phyloP scores from a whole-genome alignment of 2,329 filamentous ascomycete genomes.

The Cadophora malorum region DNA sequence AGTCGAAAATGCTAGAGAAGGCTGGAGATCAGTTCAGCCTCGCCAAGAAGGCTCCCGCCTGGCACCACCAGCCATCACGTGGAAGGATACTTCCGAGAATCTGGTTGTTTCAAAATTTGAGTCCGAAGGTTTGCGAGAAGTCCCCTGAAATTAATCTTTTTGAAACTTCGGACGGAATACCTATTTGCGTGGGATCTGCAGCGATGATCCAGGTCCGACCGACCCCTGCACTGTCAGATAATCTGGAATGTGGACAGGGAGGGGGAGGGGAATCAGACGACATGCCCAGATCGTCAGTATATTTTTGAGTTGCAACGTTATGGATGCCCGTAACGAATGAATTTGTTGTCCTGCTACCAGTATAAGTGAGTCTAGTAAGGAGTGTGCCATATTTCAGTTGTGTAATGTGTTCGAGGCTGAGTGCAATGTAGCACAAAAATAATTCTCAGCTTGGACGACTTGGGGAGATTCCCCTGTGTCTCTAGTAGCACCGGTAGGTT shows the following conservation, averaged over 20 bases:
- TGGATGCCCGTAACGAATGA: too few relatives aligned
- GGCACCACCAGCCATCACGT: slow-evolving; percentile 5
- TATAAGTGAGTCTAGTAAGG: too few relatives aligned
- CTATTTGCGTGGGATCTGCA: slow-evolving; percentile 7
- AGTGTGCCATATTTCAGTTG: too few relatives aligned
- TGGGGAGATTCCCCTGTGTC: too few relatives aligned
- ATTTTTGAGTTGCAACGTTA: too few relatives aligned
- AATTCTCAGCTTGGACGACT: too few relatives aligned
- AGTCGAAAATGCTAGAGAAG: neutral
- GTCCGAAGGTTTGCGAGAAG: neutral
- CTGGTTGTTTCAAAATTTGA: neutral
- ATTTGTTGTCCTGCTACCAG: too few relatives aligned
- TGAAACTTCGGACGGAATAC: neutral
- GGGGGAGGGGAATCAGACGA: neutral
- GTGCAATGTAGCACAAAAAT: too few relatives aligned
- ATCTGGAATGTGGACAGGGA: neutral
- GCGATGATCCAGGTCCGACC: neutral
- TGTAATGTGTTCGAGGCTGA: too few relatives aligned
- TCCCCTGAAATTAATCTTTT: neutral
- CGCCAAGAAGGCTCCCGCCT: neutral
- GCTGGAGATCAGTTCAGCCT: slow-evolving; percentile 11
- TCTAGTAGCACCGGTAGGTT: too few relatives aligned
- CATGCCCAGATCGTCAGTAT: neutral
- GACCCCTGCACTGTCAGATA: neutral
- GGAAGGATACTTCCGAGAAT: neutral